Evolutionary conservation across 1,139 yeast species (phyloP).

Genomic region (Debaryomycetaceae sp.): DNA sequence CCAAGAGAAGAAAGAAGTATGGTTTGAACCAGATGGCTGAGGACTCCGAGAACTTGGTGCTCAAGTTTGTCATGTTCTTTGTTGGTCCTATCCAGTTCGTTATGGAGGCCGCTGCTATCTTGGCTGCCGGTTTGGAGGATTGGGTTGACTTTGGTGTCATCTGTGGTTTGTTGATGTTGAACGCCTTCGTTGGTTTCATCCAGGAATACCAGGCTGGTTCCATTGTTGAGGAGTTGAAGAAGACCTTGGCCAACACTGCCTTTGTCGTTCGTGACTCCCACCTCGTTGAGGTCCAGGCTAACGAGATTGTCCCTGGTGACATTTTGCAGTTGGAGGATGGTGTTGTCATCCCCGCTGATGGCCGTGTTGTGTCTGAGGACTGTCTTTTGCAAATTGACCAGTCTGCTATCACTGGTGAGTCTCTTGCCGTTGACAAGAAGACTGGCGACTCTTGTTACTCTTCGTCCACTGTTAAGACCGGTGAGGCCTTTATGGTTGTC

Average conservation of each 20-base stretch:
- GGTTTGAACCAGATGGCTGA: slow-evolving; percentile 96
- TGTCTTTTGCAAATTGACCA: slow-evolving; percentile 92
- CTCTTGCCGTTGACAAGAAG: slow-evolving; percentile 91
- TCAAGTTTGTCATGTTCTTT: slow-evolving; percentile 88
- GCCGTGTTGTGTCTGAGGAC: slow-evolving; percentile 86
- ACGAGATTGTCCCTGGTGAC: slow-evolving; percentile 92
- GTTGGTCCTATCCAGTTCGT: slow-evolving; percentile 99
- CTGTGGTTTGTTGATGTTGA: slow-evolving; percentile 79
- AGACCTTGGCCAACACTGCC: slow-evolving; percentile 88
- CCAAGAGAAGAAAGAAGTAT: slow-evolving; percentile 85
- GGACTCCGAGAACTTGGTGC: slow-evolving; percentile 76
- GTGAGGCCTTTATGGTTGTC: slow-evolving; percentile 94
- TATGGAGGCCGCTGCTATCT: slow-evolving; percentile 97
- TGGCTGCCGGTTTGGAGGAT: slow-evolving; percentile 97
- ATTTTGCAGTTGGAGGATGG: slow-evolving; percentile 91
- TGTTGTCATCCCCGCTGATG: slow-evolving; percentile 93
- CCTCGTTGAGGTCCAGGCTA: slow-evolving; percentile 67
- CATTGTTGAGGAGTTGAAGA: slow-evolving; percentile 90
- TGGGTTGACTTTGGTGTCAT: slow-evolving; percentile 99
- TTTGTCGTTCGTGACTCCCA: slow-evolving; percentile 81
- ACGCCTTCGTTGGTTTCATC: slow-evolving; percentile 93
- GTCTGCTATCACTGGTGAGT: slow-evolving; percentile 98
- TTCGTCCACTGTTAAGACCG: slow-evolving; percentile 94
- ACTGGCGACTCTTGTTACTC: slow-evolving; percentile 87
- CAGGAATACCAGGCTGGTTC: slow-evolving; percentile 98